These are phyloP conservation scores for Ceratocystis ficicola DNA, from an alignment of 2,329 filamentous ascomycete species.

Conservation along the genomic window DNA sequence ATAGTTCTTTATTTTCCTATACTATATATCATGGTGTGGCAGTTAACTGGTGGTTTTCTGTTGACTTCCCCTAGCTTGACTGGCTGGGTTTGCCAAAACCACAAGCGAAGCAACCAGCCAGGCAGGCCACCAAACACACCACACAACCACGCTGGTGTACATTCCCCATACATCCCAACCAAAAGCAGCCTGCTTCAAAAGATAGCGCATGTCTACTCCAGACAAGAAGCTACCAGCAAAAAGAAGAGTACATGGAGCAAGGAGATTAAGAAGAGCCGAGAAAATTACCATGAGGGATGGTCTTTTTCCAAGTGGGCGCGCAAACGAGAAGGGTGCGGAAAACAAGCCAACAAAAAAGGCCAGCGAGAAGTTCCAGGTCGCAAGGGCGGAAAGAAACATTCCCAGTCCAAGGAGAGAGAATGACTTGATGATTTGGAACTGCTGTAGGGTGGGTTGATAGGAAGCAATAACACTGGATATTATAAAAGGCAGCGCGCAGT, in stretches of 20 bases:
- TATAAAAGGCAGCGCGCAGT: conserved; percentile 43
- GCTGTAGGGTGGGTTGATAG: conserved; percentile 48
- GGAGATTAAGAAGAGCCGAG: conserved; percentile 38
- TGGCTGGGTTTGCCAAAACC: conserved; percentile 31
- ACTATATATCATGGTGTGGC: too few relatives aligned
- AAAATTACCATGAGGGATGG: conserved; percentile 34
- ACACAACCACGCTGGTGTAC: conserved; percentile 81
- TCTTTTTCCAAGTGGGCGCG: conserved; percentile 36
- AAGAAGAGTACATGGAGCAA: conserved; percentile 50
- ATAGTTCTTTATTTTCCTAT: too few relatives aligned
- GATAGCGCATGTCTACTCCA: conserved; percentile 37
- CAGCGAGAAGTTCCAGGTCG: conserved; percentile 90
- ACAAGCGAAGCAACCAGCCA: conserved; percentile 59
- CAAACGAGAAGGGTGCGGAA: conserved; percentile 67
- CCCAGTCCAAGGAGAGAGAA: conserved; percentile 88
- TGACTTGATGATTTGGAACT: conserved; percentile 69
- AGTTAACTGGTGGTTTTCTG: too few relatives aligned
- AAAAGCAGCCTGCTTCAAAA: conserved; percentile 64
- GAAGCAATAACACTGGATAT: conserved; percentile 44
- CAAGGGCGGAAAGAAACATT: conserved; percentile 81
- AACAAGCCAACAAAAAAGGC: conserved; percentile 74
- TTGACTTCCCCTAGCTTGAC: too few relatives aligned
- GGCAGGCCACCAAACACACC: conserved; percentile 91
- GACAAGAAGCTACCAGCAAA: conserved; percentile 36
- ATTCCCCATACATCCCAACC: conserved; percentile 83